Evolutionary conservation across 345 rosid species (phyloP).

Genomic region (Acer saccharum): DNA sequence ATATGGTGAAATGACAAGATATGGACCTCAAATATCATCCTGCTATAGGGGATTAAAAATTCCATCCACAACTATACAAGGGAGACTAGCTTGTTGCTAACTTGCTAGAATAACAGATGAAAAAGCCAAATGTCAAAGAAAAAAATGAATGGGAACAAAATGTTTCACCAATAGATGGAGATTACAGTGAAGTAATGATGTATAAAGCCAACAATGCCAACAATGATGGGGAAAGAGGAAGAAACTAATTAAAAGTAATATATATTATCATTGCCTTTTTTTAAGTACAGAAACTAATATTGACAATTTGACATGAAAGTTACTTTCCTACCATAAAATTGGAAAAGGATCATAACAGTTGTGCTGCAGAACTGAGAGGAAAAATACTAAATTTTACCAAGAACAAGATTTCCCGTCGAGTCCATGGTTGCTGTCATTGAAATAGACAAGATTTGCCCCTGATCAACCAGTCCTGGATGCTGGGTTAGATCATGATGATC

Average conservation of each 20-base stretch:
- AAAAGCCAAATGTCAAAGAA: neutral
- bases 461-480: constrained; percentile 29
- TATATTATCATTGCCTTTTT: neutral
- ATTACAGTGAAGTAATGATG: neutral
- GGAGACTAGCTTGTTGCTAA: neutral
- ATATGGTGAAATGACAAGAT: neutral
- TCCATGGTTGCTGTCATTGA: constrained; percentile 95
- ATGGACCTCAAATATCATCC: neutral
- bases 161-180: constrained; percentile 2
- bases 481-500: constrained; percentile 41
- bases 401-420: constrained; percentile 65
- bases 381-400: constrained; percentile 47
- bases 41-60: neutral
- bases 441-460: constrained; percentile 54
- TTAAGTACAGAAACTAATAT: neutral
- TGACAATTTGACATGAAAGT: neutral
- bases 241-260: neutral
- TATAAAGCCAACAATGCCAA: neutral
- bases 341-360: neutral
- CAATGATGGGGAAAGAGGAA: neutral
- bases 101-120: neutral
- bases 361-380: neutral
- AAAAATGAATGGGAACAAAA: neutral
- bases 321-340: neutral
- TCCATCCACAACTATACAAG: neutral